Evolutionary conservation across 2,329 filamentous ascomycete species (phyloP).

Genomic region (Pseudogymnoascus sp.): DNA sequence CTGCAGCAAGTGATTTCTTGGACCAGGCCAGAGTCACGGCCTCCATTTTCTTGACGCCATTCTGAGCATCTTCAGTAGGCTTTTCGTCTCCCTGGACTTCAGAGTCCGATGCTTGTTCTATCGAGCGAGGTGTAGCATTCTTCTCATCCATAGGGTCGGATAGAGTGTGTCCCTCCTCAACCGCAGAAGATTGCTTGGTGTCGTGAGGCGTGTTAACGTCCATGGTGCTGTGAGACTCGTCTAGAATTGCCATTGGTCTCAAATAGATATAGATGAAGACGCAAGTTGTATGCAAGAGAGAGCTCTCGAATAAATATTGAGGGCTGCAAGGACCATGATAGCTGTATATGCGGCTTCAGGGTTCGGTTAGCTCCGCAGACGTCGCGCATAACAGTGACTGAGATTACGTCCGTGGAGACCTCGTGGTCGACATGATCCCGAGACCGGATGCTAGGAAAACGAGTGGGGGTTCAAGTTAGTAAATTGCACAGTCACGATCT

Average conservation of each 20-base stretch:
- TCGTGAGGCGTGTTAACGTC: neutral
- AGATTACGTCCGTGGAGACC: neutral
- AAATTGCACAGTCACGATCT: neutral
- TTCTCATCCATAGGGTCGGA: neutral
- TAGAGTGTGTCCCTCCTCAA: neutral
- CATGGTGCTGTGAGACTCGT: constrained; percentile 10
- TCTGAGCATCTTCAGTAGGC: constrained; percentile 20
- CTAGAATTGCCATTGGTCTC: constrained; percentile 6
- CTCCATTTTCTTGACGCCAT: constrained; percentile 42
- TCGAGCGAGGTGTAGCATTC: neutral
- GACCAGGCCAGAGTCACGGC: constrained; percentile 45
- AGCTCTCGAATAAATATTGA: neutral
- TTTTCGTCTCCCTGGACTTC: constrained; percentile 14
- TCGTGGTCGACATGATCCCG: neutral
- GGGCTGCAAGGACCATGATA: neutral
- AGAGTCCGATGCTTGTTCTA: neutral
- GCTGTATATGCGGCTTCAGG: neutral
- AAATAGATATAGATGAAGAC: neutral
- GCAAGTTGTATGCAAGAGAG: neutral
- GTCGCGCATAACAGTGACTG: neutral
- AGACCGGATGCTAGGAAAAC: neutral
- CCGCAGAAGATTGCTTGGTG: neutral
- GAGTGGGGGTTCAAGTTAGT: neutral
- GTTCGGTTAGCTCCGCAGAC: neutral
- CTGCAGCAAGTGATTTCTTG: constrained; percentile 35